Base-by-base conservation (phyloP, 75 land plant species). In the Pinus albicaulis region DNA sequence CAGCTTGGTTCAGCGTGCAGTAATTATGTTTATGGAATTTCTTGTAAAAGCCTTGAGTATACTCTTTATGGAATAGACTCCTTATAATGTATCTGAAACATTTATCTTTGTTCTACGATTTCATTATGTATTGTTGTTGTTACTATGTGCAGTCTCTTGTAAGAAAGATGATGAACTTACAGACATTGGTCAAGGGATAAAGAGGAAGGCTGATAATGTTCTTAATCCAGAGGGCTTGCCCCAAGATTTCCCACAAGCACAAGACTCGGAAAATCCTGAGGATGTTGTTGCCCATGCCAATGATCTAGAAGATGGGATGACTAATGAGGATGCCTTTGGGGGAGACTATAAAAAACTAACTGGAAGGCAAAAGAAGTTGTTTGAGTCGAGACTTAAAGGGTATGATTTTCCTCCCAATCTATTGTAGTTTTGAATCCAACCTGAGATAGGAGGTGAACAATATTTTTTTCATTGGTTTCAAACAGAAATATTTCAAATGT, bases 311-410 rank as follows among this genome's bases (percentile, higher is more conserved):
- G 60, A 14, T 74, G 89, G 68, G 17, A 36, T 85, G 8, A 58
- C 78, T 41, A 71, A 17, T 75, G 76, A 79, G 70, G 75, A 84
- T 28, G 65, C 70, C 56, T 56, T 28, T 26, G 88, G 74, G 76
- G 76, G 3, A 70, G 88, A 77, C 59, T 75, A 75, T 34, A 61
- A 88, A 59, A 60, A 79, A 8, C 80, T 92, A 19, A 92, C 80
- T 55, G 96, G 84, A 19, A 92, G 83, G 78, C 84, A 91, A 86
- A 97, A 92, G 74, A 95, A 82, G 61, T 71, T 95, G 62, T 91
- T 89, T 81, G 98, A 94, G 48, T 77, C 95, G 69, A 88, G 89
- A 62, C 83, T 89, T 76, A 94, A 91, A 84, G 94, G 98, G 98
- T 97, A 77, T 23, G 82, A 74, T 72, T 53, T 55, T 16, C 14